Base-by-base conservation (phyloP, 257 asterid genomes). In the Przewalskia tangutica region DNA sequence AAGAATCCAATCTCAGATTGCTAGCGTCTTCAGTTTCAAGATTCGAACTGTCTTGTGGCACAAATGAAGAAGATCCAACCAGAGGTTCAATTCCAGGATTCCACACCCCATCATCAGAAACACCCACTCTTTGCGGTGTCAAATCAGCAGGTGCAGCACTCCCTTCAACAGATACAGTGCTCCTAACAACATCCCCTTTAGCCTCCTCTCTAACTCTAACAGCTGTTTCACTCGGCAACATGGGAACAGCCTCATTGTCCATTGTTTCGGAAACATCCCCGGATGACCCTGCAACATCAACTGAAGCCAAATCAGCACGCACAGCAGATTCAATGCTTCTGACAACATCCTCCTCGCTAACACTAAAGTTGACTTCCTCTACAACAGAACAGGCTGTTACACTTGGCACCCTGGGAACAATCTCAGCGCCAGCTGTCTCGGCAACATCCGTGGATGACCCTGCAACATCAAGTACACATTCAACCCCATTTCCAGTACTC, bases 11-110 rank as follows among this genome's bases (percentile, higher is more conserved):
- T 62, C 48, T 42, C 38, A 48, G 51, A 81, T 56, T 65, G 13
- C 59, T 81, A 34, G 59, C 64, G 16, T 32, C 68, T 83, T 81
- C 87, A 8, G 51, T 86, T 77, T 82, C 83, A 48, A 23, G 8
- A 16, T 17, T 42, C 75, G 53, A 77, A 58, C 84, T 87, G 27
- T 85, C 89, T 77, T 48, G 73, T 9, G 40, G 82, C 82, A 76
- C 76, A 66, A 46, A 20, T 11, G 81, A 68, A 71, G 83, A 71
- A 42, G 46, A 60, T 48, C 51, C 87, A 9, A 7, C 84, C 70
- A 38, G 63, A 77, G 81, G 79, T 67, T 83, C 86, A 82, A 84
- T 86, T 55, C 90, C 91, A 11, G 87, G 88, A 82, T 86, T 89
- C 89, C 82, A 71, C 6, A 53, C 90, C 81, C 66, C 89, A 58